phyloP scores from a whole-genome alignment of 192 early-diverging fungal genomes.

The Kappamyces sp. region DNA sequence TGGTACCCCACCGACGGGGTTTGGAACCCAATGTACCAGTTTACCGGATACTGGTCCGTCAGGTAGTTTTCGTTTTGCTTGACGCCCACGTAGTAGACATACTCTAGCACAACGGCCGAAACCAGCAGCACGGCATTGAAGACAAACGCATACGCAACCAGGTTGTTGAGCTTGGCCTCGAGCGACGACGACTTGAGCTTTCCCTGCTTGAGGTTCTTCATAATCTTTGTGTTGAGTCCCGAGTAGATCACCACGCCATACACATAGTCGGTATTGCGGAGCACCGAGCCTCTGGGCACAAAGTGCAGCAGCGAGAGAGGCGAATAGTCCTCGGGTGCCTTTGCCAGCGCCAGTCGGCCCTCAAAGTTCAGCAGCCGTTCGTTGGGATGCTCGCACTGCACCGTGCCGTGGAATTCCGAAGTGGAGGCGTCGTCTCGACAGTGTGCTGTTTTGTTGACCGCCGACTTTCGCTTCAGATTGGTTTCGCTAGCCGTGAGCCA shows the following conservation, averaged over 20 bases:
- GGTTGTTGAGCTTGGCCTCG: constrained; percentile 69
- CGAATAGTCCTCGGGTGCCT: constrained; percentile 12
- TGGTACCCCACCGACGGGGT: constrained; percentile 19
- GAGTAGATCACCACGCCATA: constrained; percentile 51
- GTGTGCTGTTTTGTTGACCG: constrained; percentile 25
- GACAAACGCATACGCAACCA: constrained; percentile 52
- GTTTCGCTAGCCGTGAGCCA: constrained; percentile 42
- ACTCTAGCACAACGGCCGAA: constrained; percentile 27
- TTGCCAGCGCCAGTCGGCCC: constrained; percentile 27
- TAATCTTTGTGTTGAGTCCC: constrained; percentile 51
- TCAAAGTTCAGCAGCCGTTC: constrained; percentile 42
- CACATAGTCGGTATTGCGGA: constrained; percentile 44
- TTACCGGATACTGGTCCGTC: constrained; percentile 20
- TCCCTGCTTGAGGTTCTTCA: constrained; percentile 41
- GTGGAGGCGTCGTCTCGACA: constrained; percentile 21
- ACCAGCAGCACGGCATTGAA: constrained; percentile 39
- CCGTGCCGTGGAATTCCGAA: constrained; percentile 18
- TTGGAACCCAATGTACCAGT: constrained; percentile 38
- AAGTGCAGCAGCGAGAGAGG: constrained; percentile 59
- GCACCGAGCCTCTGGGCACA: constrained; percentile 71
- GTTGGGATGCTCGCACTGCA: constrained; percentile 52
- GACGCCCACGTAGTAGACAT: constrained; percentile 20
- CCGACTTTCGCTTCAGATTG: constrained; percentile 45
- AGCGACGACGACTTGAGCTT: constrained; percentile 66
- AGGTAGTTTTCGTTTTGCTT: constrained; percentile 13